These are phyloP conservation scores for Phytopythium aichiense DNA, from an alignment of 352 stramenopile species.

Conservation along the genomic window DNA sequence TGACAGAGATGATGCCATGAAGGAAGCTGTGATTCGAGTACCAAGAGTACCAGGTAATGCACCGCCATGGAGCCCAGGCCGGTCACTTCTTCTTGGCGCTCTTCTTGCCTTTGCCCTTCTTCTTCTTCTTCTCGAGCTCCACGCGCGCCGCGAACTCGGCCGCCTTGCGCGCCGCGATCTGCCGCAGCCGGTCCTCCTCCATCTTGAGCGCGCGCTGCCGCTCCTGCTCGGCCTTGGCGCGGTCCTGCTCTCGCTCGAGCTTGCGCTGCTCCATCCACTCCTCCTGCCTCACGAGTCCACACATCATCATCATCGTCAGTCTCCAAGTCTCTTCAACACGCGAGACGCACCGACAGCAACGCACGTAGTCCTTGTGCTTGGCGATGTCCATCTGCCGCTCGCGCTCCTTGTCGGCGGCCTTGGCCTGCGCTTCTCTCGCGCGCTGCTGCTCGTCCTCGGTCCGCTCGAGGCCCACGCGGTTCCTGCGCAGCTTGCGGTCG, in stretches of 20 bases:
- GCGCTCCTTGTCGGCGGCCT: conserved; percentile 46
- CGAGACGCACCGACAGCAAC: not conserved
- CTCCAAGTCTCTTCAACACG: conserved; percentile 1
- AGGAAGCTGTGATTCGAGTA: no score
- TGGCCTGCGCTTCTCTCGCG: conserved; percentile 43
- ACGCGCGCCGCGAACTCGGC: conserved; percentile 63
- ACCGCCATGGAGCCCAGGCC: no score
- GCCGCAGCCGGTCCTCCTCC: conserved; percentile 64
- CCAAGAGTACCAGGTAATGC: no score
- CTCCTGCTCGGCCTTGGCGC: conserved; percentile 38
- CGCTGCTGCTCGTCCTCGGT: conserved; percentile 35
- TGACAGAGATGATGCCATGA: no score
- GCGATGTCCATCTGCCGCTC: conserved; percentile 37
- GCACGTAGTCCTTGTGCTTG: conserved; percentile 58
- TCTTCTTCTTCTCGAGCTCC: conserved; percentile 84
- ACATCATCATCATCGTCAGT: conserved; percentile 3
- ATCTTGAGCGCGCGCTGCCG: conserved; percentile 44
- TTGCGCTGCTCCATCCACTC: conserved; percentile 77
- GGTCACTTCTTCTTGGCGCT: conserved; percentile 18
- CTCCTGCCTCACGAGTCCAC: conserved; percentile 26
- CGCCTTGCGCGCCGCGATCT: conserved; percentile 63
- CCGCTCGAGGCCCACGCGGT: conserved; percentile 41
- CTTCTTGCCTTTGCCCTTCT: conserved; percentile 49
- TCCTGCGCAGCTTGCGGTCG: conserved; percentile 42
- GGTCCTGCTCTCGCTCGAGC: conserved; percentile 45